phyloP scores from a whole-genome alignment of 805 yeast species.

The Yarrowia phangngaensis region DNA sequence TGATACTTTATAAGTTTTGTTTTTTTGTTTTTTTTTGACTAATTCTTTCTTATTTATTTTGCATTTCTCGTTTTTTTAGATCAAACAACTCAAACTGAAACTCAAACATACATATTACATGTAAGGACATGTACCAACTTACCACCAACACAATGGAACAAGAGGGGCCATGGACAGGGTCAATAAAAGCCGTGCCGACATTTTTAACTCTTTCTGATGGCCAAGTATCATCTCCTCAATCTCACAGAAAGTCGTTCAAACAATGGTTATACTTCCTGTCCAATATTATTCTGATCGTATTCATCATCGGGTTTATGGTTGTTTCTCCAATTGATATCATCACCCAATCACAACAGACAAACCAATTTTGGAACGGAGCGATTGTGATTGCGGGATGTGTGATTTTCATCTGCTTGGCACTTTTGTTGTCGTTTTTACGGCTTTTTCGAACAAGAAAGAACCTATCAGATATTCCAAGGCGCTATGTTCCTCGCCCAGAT shows the following conservation, averaged over 20 bases:
- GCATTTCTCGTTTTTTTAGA: no score
- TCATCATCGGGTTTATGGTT: conserved; percentile 54
- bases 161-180: no score
- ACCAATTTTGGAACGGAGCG: conserved; percentile 72
- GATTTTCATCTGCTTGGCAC: conserved; percentile 48
- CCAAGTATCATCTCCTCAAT: no score
- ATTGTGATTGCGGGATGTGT: conserved; percentile 46
- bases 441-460: conserved; percentile 54
- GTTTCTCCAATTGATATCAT: conserved; percentile 81
- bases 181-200: no score
- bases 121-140: no score
- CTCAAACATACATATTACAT: no score
- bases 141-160: no score
- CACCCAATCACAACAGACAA: conserved; percentile 54
- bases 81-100: conserved; percentile 6
- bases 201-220: conserved; percentile 14
- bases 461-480: conserved; percentile 71
- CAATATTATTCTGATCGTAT: conserved; percentile 34
- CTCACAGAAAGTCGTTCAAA: conserved; percentile 26
- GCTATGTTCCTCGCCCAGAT: conserved; percentile 63
- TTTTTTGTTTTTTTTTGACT: no score
- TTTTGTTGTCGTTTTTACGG: conserved; percentile 61
- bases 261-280: conserved; percentile 35
- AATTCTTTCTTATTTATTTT: no score
- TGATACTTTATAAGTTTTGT: no score